phyloP scores from a whole-genome alignment of 2,329 filamentous ascomycete genomes.

The Aspergillus sp. region DNA sequence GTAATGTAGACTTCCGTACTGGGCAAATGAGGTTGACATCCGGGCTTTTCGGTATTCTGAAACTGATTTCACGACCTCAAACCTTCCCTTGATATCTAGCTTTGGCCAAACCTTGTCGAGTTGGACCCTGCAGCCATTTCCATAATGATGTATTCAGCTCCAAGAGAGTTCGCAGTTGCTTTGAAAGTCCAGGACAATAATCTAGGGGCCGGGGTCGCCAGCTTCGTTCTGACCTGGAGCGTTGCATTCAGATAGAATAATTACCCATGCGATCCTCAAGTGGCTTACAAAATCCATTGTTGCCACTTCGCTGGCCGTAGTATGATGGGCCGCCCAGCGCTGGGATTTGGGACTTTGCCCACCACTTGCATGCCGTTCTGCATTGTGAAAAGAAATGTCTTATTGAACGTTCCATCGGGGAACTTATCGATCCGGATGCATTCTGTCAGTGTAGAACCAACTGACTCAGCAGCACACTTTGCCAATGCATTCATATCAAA shows the following conservation, averaged over 20 bases:
- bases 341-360: constrained; percentile 20
- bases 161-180: constrained; percentile 4
- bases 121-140: constrained; percentile 22
- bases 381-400: constrained; percentile 18
- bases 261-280: not conserved
- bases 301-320: constrained; percentile 20
- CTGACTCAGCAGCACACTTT: constrained; percentile 9
- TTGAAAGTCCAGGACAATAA: constrained; percentile 13
- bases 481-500: constrained; percentile 17
- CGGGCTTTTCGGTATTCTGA: constrained; percentile 28
- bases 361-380: constrained; percentile 17
- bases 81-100: constrained; percentile 23
- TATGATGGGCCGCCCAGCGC: constrained; percentile 16
- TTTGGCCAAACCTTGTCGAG: constrained; percentile 28
- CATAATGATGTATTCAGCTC: constrained; percentile 14
- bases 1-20: constrained; percentile 29
- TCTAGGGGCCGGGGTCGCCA: constrained; percentile 12
- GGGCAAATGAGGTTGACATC: constrained; percentile 27
- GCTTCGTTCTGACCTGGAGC: constrained; percentile 15
- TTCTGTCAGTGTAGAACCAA: constrained; percentile 2
- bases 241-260: constrained; percentile 7
- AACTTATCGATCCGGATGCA: constrained; percentile 16
- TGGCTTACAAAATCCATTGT: constrained; percentile 19
- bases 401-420: constrained; percentile 19
- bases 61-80: constrained; percentile 26